Conservation (phyloP, 2,329 filamentous ascomycete species). For the Fusarium redolens region DNA sequence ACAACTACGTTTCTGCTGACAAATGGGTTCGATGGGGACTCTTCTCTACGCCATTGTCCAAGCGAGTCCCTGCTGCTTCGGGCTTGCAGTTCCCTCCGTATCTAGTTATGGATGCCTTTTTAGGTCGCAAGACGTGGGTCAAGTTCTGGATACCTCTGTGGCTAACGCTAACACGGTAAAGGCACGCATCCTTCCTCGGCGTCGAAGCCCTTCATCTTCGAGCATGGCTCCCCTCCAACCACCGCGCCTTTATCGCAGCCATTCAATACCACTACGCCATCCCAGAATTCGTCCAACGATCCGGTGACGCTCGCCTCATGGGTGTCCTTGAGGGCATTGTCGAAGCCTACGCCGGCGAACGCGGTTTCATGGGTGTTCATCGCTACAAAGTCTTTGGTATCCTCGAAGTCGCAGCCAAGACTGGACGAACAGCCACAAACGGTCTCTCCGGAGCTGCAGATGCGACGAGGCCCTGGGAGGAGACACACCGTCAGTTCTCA, state of each 20-base stretch:
- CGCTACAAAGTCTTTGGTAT: constrained; percentile 69
- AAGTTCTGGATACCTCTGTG: fast-evolving
- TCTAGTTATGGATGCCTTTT: constrained; percentile 66
- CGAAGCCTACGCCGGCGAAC: constrained; percentile 65
- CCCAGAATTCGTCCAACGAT: constrained; percentile 64
- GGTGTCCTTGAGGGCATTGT: constrained; percentile 66
- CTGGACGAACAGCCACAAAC: constrained; percentile 64
- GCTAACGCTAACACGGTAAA: constrained; percentile 48
- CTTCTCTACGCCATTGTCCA: constrained; percentile 63
- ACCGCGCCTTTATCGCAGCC: constrained; percentile 65
- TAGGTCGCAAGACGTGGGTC: constrained; percentile 57
- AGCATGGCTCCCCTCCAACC: constrained; percentile 65
- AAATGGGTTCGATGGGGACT: constrained; percentile 64
- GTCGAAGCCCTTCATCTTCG: constrained; percentile 63
- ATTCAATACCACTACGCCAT: constrained; percentile 66
- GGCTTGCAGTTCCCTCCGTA: constrained; percentile 65
- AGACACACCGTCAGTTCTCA: constrained; percentile 34
- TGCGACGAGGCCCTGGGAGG: constrained; percentile 40
- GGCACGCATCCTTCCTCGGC: constrained; percentile 59
- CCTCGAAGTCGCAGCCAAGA: constrained; percentile 64
- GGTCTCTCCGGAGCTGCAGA: constrained; percentile 60
- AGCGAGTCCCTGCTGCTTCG: constrained; percentile 61
- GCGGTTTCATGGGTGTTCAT: constrained; percentile 67
- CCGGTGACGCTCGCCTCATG: constrained; percentile 61
- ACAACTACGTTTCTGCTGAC: constrained; percentile 61